phyloP scores from a whole-genome alignment of 768 basidiomycete genomes.

The Amyloporia xantha region DNA sequence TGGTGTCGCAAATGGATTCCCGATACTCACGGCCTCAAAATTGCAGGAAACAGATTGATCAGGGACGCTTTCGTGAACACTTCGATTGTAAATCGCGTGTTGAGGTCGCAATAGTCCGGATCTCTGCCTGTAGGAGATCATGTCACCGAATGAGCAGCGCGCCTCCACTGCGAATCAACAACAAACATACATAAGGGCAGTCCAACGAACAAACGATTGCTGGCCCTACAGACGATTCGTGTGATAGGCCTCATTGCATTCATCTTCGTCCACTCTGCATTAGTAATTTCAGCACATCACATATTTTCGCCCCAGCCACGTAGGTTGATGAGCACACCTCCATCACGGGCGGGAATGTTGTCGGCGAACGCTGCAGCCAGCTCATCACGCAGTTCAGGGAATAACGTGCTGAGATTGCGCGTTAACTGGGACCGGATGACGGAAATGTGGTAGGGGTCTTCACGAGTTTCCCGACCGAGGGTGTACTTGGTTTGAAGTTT shows the following conservation, averaged over 20 bases:
- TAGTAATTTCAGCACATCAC: too few relatives aligned
- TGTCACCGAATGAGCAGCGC: too few relatives aligned
- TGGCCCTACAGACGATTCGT: constrained; percentile 31
- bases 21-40: constrained; percentile 37
- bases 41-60: constrained; percentile 33
- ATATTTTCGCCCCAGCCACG: too few relatives aligned
- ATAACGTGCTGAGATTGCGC: constrained; percentile 31
- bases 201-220: constrained; percentile 40
- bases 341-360: constrained; percentile 8
- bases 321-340: too few relatives aligned
- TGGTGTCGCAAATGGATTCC: background rate
- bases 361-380: constrained; percentile 34
- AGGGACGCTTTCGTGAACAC: constrained; percentile 26
- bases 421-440: constrained; percentile 26
- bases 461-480: constrained; percentile 25
- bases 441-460: constrained; percentile 25
- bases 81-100: constrained; percentile 29
- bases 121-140: constrained; percentile 40
- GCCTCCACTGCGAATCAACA: background rate
- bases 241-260: constrained; percentile 23
- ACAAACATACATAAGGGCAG: constrained; percentile 34
- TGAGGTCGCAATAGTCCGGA: constrained; percentile 32
- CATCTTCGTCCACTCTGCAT: constrained; percentile 32
- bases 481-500: constrained; percentile 32
- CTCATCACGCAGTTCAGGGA: constrained; percentile 40